Evolutionary conservation across 768 basidiomycete genomes (phyloP).

Genomic region (Crepidotus variabilis): DNA sequence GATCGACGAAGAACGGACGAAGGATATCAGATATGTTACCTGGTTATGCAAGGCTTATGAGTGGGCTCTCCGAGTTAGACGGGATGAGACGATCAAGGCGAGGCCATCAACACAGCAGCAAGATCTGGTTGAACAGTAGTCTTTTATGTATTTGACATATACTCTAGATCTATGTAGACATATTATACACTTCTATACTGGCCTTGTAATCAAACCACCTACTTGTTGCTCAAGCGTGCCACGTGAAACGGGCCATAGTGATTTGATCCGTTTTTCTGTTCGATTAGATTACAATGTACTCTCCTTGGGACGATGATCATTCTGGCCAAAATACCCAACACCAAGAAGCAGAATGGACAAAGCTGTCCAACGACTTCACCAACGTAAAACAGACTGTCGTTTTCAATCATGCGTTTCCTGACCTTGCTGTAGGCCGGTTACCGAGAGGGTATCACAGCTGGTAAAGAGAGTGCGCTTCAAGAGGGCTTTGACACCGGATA

Average conservation of each 20-base stretch:
- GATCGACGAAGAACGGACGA: slow-evolving; percentile 36
- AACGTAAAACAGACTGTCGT: slow-evolving; percentile 39
- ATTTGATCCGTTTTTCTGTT: background rate
- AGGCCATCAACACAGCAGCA: background rate
- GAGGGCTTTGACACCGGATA: slow-evolving; percentile 90
- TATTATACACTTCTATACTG: background rate
- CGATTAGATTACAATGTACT: slow-evolving; percentile 34
- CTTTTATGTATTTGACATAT: background rate
- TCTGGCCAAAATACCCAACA: slow-evolving; percentile 26
- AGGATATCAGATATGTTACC: slow-evolving; percentile 64
- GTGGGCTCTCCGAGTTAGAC: slow-evolving; percentile 57
- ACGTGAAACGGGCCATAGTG: background rate
- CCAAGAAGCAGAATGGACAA: slow-evolving; percentile 62
- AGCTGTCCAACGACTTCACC: slow-evolving; percentile 64
- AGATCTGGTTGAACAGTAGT: background rate
- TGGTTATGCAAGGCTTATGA: slow-evolving; percentile 75
- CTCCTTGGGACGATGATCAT: slow-evolving; percentile 53
- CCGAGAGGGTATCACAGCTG: slow-evolving; percentile 92
- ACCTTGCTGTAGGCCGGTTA: slow-evolving; percentile 69
- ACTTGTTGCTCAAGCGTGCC: background rate
- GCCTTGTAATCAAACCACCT: background rate
- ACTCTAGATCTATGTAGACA: background rate
- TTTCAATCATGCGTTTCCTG: background rate
- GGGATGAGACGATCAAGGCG: slow-evolving; percentile 43
- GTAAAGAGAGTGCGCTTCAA: slow-evolving; percentile 85